Evolutionary conservation across 257 asterid species (phyloP).

Genomic region (Paulownia fortunei): DNA sequence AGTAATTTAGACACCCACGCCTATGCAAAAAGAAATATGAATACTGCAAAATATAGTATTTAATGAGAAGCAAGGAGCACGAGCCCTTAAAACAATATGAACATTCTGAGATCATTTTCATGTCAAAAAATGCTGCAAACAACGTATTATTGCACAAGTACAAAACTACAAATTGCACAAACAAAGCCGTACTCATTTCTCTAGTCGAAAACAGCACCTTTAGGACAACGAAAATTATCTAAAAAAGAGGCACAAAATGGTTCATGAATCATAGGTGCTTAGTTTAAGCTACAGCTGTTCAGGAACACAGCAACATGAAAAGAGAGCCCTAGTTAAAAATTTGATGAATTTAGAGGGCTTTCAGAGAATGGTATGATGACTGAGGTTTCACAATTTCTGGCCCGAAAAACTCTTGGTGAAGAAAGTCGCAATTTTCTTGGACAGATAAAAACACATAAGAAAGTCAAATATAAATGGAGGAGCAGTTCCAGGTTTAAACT

Average conservation of each 20-base stretch:
- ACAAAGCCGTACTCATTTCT: not conserved
- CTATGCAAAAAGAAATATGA: not conserved
- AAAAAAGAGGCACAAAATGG: not conserved
- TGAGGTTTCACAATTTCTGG: not conserved
- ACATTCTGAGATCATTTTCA: not conserved
- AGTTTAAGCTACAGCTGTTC: too few relatives aligned
- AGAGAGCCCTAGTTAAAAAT: too few relatives aligned
- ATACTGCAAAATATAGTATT: constrained; percentile 12
- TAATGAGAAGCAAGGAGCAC: constrained; percentile 39
- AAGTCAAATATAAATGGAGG: too few relatives aligned
- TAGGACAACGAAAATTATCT: not conserved
- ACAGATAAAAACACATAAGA: too few relatives aligned
- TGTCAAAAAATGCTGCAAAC: constrained; percentile 1
- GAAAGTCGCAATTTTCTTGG: too few relatives aligned
- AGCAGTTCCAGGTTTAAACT: too few relatives aligned
- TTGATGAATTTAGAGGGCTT: too few relatives aligned
- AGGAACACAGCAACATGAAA: too few relatives aligned
- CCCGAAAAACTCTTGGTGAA: too few relatives aligned
- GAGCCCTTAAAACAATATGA: constrained; percentile 8
- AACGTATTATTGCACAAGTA: not conserved
- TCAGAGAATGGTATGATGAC: too few relatives aligned
- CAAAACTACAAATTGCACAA: not conserved
- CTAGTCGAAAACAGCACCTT: not conserved
- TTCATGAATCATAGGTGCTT: not conserved
- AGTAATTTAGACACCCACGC: not conserved